Conservation (phyloP, 2,329 filamentous ascomycete genomes). For the Aspergillus sp. region DNA sequence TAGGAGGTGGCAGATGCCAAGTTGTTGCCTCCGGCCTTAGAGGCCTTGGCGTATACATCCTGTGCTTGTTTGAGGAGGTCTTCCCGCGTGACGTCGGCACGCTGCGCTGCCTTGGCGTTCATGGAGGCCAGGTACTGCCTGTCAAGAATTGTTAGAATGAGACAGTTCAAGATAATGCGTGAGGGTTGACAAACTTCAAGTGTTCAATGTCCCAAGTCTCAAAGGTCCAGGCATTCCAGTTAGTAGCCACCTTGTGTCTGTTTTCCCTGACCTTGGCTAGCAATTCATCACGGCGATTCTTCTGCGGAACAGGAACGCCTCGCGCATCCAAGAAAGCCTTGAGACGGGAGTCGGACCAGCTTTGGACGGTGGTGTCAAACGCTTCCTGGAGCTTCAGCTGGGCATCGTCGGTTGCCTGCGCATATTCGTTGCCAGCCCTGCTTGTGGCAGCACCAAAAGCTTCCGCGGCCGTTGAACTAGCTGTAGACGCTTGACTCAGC, state of each 20-base stretch:
- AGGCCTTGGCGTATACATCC: conserved; percentile 39
- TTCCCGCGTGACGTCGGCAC: conserved; percentile 60
- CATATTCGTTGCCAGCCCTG: conserved; percentile 66
- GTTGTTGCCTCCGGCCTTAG: conserved; percentile 37
- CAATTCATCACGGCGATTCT: conserved; percentile 62
- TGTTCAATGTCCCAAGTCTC: conserved; percentile 68
- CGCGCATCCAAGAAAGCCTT: conserved; percentile 73
- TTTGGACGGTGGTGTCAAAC: conserved; percentile 54
- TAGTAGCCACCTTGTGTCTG: conserved; percentile 59
- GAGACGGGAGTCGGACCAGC: conserved; percentile 68
- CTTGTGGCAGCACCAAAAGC: conserved; percentile 63
- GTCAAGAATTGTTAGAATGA: conserved; percentile 1
- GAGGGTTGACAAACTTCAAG: conserved; percentile 50
- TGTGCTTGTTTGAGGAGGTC: conserved; percentile 56
- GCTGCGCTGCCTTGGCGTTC: conserved; percentile 50
- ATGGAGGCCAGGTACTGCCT: conserved; percentile 44
- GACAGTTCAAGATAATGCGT: conserved; percentile 8
- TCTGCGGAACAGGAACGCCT: conserved; percentile 65
- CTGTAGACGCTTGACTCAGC: conserved; percentile 42
- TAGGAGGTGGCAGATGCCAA: conserved; percentile 64
- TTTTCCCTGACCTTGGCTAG: conserved; percentile 66
- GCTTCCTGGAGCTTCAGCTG: conserved; percentile 55
- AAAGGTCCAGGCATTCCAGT: conserved; percentile 68
- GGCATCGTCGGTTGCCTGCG: conserved; percentile 64
- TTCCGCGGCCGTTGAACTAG: conserved; percentile 40